phyloP scores from a whole-genome alignment of 2,329 filamentous ascomycete species.

The Pseudocercospora cruenta region DNA sequence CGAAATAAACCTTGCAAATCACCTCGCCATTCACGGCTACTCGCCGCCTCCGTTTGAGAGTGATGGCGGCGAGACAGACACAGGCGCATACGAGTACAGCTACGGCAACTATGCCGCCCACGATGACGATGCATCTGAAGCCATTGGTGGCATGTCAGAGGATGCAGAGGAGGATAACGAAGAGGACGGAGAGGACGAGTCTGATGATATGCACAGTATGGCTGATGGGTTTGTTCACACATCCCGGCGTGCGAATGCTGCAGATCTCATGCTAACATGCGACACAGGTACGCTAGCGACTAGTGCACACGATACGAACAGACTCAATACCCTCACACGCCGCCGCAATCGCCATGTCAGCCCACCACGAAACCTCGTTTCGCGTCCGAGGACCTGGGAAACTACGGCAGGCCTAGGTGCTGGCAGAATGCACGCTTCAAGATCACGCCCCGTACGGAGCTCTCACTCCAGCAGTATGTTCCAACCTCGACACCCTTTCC shows the following conservation, averaged over 20 bases:
- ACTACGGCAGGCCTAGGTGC: slow-evolving; percentile 1
- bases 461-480: slow-evolving; percentile 5
- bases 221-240: slow-evolving; percentile 30
- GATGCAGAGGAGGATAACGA: slow-evolving; percentile 17
- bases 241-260: slow-evolving; percentile 7
- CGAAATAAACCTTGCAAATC: slow-evolving; percentile 18
- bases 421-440: slow-evolving; percentile 7
- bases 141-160: not conserved
- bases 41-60: not conserved
- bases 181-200: slow-evolving; percentile 18
- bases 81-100: not conserved
- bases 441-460: not conserved
- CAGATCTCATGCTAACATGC: slow-evolving; percentile 13
- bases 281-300: slow-evolving; percentile 23
- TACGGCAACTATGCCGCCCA: slow-evolving; percentile 1
- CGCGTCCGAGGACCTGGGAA: not conserved
- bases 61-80: slow-evolving; percentile 7
- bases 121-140: slow-evolving; percentile 7
- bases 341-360: slow-evolving; percentile 21
- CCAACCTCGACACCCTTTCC: slow-evolving; percentile 28
- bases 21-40: slow-evolving; percentile 16
- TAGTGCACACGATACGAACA: slow-evolving; percentile 13
- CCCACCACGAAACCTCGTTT: slow-evolving; percentile 11
- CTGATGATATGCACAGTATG: slow-evolving; percentile 28
- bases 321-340: slow-evolving; percentile 19